Evolutionary conservation across 2,329 filamentous ascomycete genomes (phyloP), one percentile per base, ranked within the genome.

Genomic region (Neodidymelliopsis sp.): DNA sequence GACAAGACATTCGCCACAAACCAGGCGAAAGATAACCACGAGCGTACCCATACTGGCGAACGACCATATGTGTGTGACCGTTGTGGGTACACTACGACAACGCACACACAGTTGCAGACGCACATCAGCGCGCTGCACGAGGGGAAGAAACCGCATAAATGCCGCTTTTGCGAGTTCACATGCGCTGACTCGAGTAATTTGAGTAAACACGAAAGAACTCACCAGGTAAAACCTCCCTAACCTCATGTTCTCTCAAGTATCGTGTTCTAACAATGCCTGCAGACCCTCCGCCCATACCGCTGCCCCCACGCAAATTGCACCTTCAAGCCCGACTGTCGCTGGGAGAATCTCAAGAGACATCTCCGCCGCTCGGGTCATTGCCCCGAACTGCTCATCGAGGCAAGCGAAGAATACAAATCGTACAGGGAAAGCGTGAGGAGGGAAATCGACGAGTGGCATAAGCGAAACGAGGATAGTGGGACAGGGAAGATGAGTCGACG

Each of bases 21-120:
- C 31, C 71, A 74, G 57, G 70, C 70, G n/a, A 69, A 72, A 39
- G 69, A 73, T 29, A 74, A 74, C 29, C 71, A 74, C 33, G 66
- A 72, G 48, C 62, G 70, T 6, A 73, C 71, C 2, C 71, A 74
- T 36, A 72, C 69, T 0, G 70, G 70, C 12, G 65, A 69, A 25
- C 59, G 69, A 10, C 71, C 71, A 2, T 73, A 73, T 23, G 60
- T 65, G 6, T 74, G 71, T 38, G 62, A 70, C 24, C 59, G 64
- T 13, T 74, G 71, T 39, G 66, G 62, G 2, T 73, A 72, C 36
- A 71, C 64, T 1, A 72, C 71, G 2, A 73, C 71, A 0, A 74
- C 71, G n/a, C 69, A 71, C 25, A 74, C 71, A 4, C 71, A 73
- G 33, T 37, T 71, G 10, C 67, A 72, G 53, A 73, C 70, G 6